Base-by-base conservation (phyloP, 2,329 filamentous ascomycete species). In the Blumeria hordei region DNA sequence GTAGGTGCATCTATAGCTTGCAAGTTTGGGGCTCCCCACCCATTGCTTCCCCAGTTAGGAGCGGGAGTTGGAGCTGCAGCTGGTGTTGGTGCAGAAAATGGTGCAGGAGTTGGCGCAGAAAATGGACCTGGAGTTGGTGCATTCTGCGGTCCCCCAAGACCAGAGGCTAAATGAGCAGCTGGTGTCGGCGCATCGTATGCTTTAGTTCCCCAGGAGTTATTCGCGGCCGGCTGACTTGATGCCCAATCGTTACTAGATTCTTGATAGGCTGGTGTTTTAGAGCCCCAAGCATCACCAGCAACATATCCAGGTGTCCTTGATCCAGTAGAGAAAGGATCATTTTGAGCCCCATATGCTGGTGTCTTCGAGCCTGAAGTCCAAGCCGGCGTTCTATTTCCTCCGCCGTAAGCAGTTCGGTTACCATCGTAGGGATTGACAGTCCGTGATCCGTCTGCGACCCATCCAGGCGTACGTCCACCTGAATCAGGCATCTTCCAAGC, bases 301-400 rank as follows among this genome's bases (percentile, higher is more conserved):
- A 74, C 76, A 54, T 84, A 88, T 1, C 78, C 81, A 3, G 88
- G 88, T 0, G 87, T 93, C 67, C 88, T 85, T 34, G 82, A 83
- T 7, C 82, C 81, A 55, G 75, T 73, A 55, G 74, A 77, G 62
- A 83, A 85, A 18, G 74, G 72, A 62, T 82, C 76, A 71, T 18
- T 63, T 71, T 14, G 64, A 18, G 65, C 63, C 18, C 64, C 64
- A 58, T 72, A 72, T 1, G 78, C 77, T 55, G 85, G 71, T 0
- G 84, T 90, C 66, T 83, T 82, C 55, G 81, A 78, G 54, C 83
- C 84, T 1, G 86, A 83, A 57, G 81, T 81, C 84, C 84, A 88
- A 5, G 82, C 83, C 7, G 83, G 83, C 1, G 83, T 88, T 54
- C 84, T 78, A 51, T 75, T 75, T 34, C 81, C 80, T 21, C 75